Percentiles rank a stretch among this genome's conserved stretches.
Evolutionary conservation across 495 filamentous ascomycete genomes (phyloP).

Genomic region (Tricharina praecox): DNA sequence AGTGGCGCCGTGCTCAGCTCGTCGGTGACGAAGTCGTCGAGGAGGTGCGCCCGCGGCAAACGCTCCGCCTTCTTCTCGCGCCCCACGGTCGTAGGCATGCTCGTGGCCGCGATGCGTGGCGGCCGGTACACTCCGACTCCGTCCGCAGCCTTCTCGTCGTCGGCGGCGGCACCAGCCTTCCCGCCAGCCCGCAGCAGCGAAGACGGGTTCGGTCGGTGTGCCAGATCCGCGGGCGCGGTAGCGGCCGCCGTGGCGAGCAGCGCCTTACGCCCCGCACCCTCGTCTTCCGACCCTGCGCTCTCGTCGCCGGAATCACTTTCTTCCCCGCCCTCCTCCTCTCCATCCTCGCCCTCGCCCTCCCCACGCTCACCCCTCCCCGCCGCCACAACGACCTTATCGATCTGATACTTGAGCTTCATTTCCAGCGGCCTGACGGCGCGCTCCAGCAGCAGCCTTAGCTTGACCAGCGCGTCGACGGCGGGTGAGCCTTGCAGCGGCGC

Average conservation of each 20-base stretch:
- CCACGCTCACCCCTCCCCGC: constrained; percentile 54
- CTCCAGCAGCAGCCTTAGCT: constrained; percentile 74
- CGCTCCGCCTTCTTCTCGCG: constrained; percentile 30
- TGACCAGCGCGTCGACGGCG: constrained; percentile 67
- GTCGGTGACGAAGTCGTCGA: constrained; percentile 70
- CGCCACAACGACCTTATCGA: constrained; percentile 75
- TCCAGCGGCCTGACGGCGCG: constrained; percentile 84
- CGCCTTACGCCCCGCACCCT: not conserved
- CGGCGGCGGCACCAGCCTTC: constrained; percentile 24
- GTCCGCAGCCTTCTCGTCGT: constrained; percentile 11
- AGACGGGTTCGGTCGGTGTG: constrained; percentile 48
- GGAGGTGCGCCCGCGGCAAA: constrained; percentile 50
- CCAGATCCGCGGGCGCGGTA: constrained; percentile 35
- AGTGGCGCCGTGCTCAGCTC: constrained; percentile 64
- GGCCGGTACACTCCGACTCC: constrained; percentile 59
- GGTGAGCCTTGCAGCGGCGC: constrained; percentile 27
- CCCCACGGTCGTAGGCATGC: constrained; percentile 40
- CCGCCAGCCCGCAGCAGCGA: not conserved
- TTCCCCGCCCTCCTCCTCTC: constrained; percentile 27
- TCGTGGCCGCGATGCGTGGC: constrained; percentile 62
- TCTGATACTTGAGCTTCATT: constrained; percentile 64
- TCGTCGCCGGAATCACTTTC: constrained; percentile 23
- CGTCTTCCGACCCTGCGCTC: not conserved
- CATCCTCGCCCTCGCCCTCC: constrained; percentile 22
- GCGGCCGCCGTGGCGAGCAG: not conserved